Evolutionary conservation across 2,329 filamentous ascomycete genomes (phyloP), one percentile per base, ranked within the genome.

Genomic region (Beauveria bassiana): DNA sequence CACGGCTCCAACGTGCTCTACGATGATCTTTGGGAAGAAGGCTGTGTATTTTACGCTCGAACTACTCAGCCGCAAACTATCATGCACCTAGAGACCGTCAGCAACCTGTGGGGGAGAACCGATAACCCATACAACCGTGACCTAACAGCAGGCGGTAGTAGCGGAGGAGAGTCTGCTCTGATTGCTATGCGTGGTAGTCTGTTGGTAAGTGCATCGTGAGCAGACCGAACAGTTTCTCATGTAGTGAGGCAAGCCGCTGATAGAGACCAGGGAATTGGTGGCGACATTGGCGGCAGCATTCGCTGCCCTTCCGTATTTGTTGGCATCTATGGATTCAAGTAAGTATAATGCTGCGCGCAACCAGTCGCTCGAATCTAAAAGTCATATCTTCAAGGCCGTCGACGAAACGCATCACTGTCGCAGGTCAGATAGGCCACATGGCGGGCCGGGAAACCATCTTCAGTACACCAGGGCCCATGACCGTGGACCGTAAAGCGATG

Each of bases 61-160:
- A 90, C 88, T 0, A 90, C 88, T 61, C 79, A 89, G 6, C 86
- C 87, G 0, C 83, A 85, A 66, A 80, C 77, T 0, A 73, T 85
- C 53, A 78, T 78, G 70, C 76, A 78, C 18, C 69, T 86, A 43
- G 86, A 89, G 68, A 82, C 79, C 3, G 78, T 80, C 46, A 88
- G 86, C 66, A 87, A 89, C 65, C 71, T 88, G 22, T 85, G 82
- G 61, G 86, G 86, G 1, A 78, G 82, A 40, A 84, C 83, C 0
- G 72, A 88, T 3, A 89, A 88, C 67, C 87, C 88, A 0, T 75
- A 81, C 61, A 88, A 88, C 63, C 78, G 82, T 1, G 73, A 78
- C 22, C 75, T 86, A 38, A 85, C 82, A 0, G 79, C 84, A 0
- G 88, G 88, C 5, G 88, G 88, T 2, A 84, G 81, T 10, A 85